Evolutionary conservation across 768 basidiomycete species (phyloP).

Genomic region (Termitomyces heimii): DNA sequence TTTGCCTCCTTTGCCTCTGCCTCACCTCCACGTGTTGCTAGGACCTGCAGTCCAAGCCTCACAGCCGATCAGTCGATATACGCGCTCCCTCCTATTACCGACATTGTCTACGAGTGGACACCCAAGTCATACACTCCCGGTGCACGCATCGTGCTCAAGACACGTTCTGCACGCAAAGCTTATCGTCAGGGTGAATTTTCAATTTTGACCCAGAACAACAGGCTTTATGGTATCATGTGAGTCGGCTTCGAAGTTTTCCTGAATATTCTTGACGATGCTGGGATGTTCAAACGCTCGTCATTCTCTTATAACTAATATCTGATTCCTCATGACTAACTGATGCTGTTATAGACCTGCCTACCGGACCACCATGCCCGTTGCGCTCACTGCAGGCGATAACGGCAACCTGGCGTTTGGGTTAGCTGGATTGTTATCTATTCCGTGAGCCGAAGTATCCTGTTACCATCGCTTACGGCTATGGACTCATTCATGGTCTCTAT

Average conservation of each 20-base stretch:
- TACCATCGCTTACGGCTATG: no score
- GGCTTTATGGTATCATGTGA: conserved; percentile 10
- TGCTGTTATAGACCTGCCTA: conserved; percentile 1
- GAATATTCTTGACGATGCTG: background rate
- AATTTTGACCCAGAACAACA: conserved; percentile 9
- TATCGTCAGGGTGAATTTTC: conserved; percentile 7
- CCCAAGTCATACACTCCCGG: conserved; percentile 4
- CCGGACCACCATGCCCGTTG: conserved; percentile 1
- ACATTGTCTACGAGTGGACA: conserved; percentile 9
- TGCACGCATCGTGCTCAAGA: conserved; percentile 4
- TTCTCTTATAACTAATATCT: background rate
- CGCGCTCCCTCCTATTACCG: conserved; percentile 6
- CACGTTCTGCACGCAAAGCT: background rate
- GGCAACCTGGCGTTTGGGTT: conserved; percentile 4
- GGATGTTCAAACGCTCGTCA: background rate
- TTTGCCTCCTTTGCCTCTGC: conserved; percentile 17
- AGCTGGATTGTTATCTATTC: background rate
- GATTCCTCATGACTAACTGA: background rate
- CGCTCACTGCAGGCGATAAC: conserved; percentile 7
- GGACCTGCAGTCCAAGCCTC: conserved; percentile 8
- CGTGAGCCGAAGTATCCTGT: background rate
- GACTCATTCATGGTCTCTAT: background rate
- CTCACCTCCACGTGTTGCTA: conserved; percentile 14
- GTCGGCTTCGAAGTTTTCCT: background rate
- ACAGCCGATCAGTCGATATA: conserved; percentile 10